Evolutionary conservation across 371 early-diverging fungal genomes (phyloP).

Genomic region (Astathelohania contejeani): DNA sequence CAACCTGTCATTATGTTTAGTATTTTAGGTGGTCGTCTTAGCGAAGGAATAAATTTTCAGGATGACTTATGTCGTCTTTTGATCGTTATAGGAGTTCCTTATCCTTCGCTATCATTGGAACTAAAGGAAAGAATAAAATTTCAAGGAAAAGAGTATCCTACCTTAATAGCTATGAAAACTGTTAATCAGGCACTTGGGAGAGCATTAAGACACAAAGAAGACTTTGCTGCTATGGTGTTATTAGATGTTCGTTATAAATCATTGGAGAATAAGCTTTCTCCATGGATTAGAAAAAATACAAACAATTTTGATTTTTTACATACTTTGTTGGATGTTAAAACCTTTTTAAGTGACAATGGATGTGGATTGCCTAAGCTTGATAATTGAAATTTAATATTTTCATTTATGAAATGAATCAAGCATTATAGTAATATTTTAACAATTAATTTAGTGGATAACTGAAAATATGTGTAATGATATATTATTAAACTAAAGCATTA

Average conservation of each 20-base stretch:
- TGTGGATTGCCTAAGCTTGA: no score
- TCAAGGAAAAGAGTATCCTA: conserved; percentile 32
- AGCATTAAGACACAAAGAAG: conserved; percentile 68
- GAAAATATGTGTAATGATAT: no score
- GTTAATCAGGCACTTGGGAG: conserved; percentile 80
- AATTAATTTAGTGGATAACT: no score
- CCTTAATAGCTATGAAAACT: conserved; percentile 59
- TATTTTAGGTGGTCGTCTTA: conserved; percentile 85
- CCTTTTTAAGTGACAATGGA: conserved; percentile 12
- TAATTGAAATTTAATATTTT: no score
- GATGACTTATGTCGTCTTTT: conserved; percentile 53
- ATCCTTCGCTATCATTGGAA: conserved; percentile 61
- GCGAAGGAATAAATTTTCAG: conserved; percentile 80
- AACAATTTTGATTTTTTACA: conserved; percentile 5
- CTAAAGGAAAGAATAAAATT: conserved; percentile 53
- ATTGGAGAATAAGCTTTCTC: conserved; percentile 30
- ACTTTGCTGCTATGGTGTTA: conserved; percentile 58
- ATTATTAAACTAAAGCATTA: no score
- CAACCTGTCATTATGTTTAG: conserved; percentile 61
- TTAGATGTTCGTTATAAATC: conserved; percentile 54
- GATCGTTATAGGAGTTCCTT: conserved; percentile 71
- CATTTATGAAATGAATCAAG: no score
- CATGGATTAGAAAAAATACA: conserved; percentile 38
- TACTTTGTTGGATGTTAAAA: conserved; percentile 3
- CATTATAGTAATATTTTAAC: no score